phyloP scores from a whole-genome alignment of 805 yeast genomes.

The Candida pseudofarinosa region DNA sequence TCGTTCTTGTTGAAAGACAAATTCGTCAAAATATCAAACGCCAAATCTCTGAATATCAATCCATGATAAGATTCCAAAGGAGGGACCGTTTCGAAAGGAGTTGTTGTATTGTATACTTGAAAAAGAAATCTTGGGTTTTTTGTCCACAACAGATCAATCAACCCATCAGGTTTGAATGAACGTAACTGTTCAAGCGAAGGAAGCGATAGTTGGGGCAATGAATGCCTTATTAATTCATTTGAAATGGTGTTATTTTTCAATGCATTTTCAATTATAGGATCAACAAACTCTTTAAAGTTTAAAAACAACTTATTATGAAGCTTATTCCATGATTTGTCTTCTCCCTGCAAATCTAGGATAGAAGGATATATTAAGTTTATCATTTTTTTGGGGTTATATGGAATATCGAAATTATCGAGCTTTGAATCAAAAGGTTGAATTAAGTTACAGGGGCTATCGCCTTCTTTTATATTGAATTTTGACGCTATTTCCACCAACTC shows the following conservation, averaged over 20 bases:
- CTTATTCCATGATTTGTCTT: slow-evolving; percentile 40
- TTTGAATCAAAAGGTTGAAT: slow-evolving; percentile 38
- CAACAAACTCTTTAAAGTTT: slow-evolving; percentile 26
- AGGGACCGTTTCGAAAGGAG: slow-evolving; percentile 59
- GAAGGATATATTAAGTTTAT: slow-evolving; percentile 53
- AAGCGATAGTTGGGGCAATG: slow-evolving; percentile 36
- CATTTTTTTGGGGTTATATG: slow-evolving; percentile 50
- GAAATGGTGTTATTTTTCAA: slow-evolving; percentile 34
- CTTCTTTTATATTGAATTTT: slow-evolving; percentile 27
- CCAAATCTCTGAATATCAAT: slow-evolving; percentile 67
- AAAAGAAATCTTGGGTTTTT: slow-evolving; percentile 54
- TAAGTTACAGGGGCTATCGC: slow-evolving; percentile 6
- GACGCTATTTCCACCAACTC: slow-evolving; percentile 46
- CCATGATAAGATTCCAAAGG: slow-evolving; percentile 34
- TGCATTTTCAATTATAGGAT: slow-evolving; percentile 30
- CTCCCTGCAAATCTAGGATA: slow-evolving; percentile 26
- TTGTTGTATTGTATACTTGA: slow-evolving; percentile 53
- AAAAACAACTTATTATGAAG: slow-evolving; percentile 28
- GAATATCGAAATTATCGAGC: slow-evolving; percentile 30
- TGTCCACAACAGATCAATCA: slow-evolving; percentile 62
- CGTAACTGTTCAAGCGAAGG: slow-evolving; percentile 19
- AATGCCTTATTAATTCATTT: slow-evolving; percentile 35
- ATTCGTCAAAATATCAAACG: slow-evolving; percentile 69
- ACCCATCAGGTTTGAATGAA: slow-evolving; percentile 22
- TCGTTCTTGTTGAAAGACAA: slow-evolving; percentile 87